These are phyloP conservation scores for Colletotrichum sp. DNA, from an alignment of 2,329 filamentous ascomycete genomes.

Conservation along the genomic window DNA sequence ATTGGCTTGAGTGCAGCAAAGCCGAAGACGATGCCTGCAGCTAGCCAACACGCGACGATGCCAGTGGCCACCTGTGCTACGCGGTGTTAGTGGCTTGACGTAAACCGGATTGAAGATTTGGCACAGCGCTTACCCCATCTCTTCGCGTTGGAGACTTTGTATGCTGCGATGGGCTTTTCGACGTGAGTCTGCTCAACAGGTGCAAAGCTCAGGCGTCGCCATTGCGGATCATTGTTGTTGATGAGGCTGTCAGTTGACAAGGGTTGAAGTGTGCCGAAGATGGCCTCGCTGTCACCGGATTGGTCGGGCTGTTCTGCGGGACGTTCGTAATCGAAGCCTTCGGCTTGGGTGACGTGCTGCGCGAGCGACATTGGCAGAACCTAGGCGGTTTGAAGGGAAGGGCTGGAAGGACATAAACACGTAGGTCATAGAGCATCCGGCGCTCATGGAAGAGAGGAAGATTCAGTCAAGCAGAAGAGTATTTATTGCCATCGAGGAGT, in stretches of 20 bases:
- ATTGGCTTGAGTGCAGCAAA: constrained; percentile 89
- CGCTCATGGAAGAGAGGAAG: background rate
- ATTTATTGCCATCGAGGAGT: background rate
- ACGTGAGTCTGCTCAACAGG: constrained; percentile 27
- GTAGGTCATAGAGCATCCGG: background rate
- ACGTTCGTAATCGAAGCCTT: constrained; percentile 45
- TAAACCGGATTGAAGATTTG: no score
- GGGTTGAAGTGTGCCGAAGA: constrained; percentile 30
- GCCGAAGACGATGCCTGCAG: constrained; percentile 80
- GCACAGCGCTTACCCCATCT: constrained; percentile 25
- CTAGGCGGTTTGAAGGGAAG: background rate
- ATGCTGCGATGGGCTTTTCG: constrained; percentile 32
- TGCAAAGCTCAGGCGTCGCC: constrained; percentile 32
- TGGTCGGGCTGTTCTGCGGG: constrained; percentile 26
- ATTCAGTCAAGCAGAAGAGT: background rate
- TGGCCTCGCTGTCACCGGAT: constrained; percentile 23
- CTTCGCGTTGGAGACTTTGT: constrained; percentile 32
- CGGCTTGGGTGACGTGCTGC: constrained; percentile 45
- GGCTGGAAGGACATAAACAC: background rate
- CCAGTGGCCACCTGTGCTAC: constrained; percentile 73
- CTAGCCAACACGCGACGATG: constrained; percentile 76
- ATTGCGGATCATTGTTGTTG: constrained; percentile 8
- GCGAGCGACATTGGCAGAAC: constrained; percentile 42
- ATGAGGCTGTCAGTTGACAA: background rate
- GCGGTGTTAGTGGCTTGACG: background rate